Evolutionary conservation across 495 filamentous ascomycete genomes (phyloP), one percentile per base, ranked within the genome.

Genomic region (Delitschia confertaspora): DNA sequence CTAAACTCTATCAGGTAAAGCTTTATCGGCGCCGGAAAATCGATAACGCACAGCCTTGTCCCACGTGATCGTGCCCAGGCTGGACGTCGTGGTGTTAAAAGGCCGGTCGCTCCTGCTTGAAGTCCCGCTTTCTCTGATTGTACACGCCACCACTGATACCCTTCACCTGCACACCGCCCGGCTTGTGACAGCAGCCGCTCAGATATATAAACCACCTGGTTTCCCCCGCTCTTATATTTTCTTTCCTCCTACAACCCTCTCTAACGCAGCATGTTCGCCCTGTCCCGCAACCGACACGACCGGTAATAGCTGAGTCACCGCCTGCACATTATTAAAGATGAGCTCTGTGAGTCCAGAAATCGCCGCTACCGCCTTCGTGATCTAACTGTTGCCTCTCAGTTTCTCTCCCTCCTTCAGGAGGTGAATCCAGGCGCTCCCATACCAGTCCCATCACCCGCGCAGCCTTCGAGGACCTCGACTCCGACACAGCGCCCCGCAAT

Each of bases 1-100:
- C 63, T 50, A 50, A 47, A 62, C 63, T 60, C 69, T 65, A 66
- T 39, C 18, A 16, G 36, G 9, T 8, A 20, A 10, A 9, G 16
- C 20, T 6, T 25, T 22, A 8, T 7, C 33, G 33, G 32, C 31
- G 23, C 26, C 36, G 36, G 42, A 38, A n/a, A n/a, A n/a, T n/a
- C n/a, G n/a, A n/a, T n/a, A n/a, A n/a, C n/a, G n/a, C n/a, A n/a
- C n/a, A n/a, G n/a, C n/a, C n/a, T n/a, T n/a, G n/a, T n/a, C n/a
- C n/a, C n/a, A n/a, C n/a, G n/a, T n/a, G n/a, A n/a, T n/a, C n/a
- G n/a, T n/a, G n/a, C n/a, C n/a, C n/a, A n/a, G n/a, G n/a, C n/a
- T n/a, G n/a, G n/a, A n/a, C n/a, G n/a, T n/a, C n/a, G n/a, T n/a
- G n/a, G n/a, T n/a, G n/a, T n/a, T n/a, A n/a, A n/a, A n/a, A n/a